Evolutionary conservation across 441 rosid species (phyloP).

Genomic region (Gossypium schwendimanii): DNA sequence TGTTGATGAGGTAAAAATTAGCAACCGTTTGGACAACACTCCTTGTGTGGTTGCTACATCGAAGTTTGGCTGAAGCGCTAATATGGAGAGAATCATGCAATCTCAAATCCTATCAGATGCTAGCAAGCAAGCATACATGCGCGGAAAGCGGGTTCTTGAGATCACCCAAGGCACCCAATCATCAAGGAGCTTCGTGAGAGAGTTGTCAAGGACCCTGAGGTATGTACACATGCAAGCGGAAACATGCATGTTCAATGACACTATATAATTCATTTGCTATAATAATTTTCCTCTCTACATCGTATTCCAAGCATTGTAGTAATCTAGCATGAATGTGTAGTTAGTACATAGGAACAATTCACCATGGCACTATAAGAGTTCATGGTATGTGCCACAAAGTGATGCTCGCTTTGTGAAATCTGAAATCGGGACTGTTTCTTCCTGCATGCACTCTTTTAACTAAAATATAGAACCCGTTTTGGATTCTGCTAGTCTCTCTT

Average conservation of each 20-base stretch:
- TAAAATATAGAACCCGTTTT: not conserved
- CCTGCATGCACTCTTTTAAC: not conserved
- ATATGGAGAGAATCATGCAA: slow-evolving; percentile 94
- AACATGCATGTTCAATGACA: not conserved
- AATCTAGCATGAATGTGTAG: not conserved
- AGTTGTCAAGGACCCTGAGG: slow-evolving; percentile 73
- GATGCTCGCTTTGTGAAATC: not conserved
- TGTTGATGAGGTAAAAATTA: slow-evolving; percentile 79
- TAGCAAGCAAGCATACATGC: slow-evolving; percentile 83
- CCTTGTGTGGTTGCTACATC: slow-evolving; percentile 93
- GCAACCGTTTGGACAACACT: slow-evolving; percentile 77
- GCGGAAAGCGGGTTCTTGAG: slow-evolving; percentile 86
- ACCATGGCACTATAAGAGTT: not conserved
- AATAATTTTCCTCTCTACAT: not conserved
- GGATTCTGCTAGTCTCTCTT: not conserved
- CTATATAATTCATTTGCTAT: not conserved
- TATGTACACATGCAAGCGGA: slow-evolving; percentile 14
- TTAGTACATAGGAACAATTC: not conserved
- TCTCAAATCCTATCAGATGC: slow-evolving; percentile 86
- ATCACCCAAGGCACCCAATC: slow-evolving; percentile 87
- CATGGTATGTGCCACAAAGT: not conserved
- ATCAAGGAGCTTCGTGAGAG: slow-evolving; percentile 86
- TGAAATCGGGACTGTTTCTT: not conserved
- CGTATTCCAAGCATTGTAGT: not conserved
- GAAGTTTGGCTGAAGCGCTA: slow-evolving; percentile 92